phyloP scores from a whole-genome alignment of 495 filamentous ascomycete species.

The Opeltia flavorubescens region DNA sequence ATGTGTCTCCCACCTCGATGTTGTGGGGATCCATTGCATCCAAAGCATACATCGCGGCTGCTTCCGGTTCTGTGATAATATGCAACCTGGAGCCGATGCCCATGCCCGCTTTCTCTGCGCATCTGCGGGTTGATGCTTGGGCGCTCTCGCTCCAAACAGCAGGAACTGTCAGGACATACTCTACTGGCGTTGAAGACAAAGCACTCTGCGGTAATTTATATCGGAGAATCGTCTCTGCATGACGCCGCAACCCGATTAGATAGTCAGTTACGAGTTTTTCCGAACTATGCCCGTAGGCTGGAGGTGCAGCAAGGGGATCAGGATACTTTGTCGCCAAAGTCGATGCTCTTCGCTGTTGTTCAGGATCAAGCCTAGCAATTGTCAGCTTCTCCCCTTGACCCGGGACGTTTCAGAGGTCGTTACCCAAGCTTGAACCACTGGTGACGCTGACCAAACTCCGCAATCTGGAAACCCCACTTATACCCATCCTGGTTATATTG shows the following conservation, averaged over 20 bases:
- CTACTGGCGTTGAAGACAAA: constrained; percentile 46
- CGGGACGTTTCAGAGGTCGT: too few species aligned
- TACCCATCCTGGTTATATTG: constrained; percentile 23
- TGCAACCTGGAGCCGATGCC: constrained; percentile 42
- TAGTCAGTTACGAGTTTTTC: constrained; percentile 58
- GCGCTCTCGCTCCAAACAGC: constrained; percentile 64
- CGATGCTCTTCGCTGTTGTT: constrained; percentile 11
- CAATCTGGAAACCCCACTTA: constrained; percentile 39
- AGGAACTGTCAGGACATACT: constrained; percentile 49
- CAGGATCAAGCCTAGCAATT: constrained; percentile 20
- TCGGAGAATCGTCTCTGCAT: constrained; percentile 18
- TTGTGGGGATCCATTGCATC: constrained; percentile 53
- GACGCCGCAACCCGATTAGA: constrained; percentile 29
- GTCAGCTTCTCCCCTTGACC: too few species aligned
- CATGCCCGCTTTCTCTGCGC: constrained; percentile 57
- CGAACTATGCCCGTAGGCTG: constrained; percentile 39
- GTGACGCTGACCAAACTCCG: constrained; percentile 24
- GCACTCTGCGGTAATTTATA: constrained; percentile 45
- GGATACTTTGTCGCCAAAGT: constrained; percentile 10
- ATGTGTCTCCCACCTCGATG: constrained; percentile 53
- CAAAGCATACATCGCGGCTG: constrained; percentile 62
- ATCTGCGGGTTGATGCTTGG: constrained; percentile 49
- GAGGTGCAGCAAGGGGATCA: constrained; percentile 11
- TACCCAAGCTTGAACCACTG: constrained; percentile 47
- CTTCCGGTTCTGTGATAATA: constrained; percentile 65